phyloP scores from a whole-genome alignment of 768 basidiomycete species.

The Collybia nuda region DNA sequence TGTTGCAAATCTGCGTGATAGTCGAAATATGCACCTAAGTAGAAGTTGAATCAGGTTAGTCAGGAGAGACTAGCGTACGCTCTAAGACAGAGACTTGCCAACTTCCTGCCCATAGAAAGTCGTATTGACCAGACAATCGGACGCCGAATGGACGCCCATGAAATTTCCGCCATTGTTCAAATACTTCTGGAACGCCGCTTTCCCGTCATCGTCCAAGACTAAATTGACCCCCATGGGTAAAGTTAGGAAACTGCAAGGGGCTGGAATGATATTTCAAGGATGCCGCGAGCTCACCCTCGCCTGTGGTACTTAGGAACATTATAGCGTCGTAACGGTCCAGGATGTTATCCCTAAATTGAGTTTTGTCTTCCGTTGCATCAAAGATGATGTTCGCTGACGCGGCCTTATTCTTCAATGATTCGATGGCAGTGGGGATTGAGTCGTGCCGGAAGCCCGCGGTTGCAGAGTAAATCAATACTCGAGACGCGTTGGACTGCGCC shows the following conservation, averaged over 20 bases:
- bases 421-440: constrained; percentile 70
- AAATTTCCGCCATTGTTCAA: constrained; percentile 71
- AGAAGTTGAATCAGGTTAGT: not conserved
- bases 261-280: not conserved
- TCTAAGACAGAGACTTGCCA: constrained; percentile 31
- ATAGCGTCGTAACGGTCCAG: constrained; percentile 62
- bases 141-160: constrained; percentile 65
- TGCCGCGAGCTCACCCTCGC: constrained; percentile 48
- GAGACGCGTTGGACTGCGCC: constrained; percentile 22
- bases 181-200: constrained; percentile 62
- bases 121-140: constrained; percentile 57
- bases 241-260: too few species aligned
- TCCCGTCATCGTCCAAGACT: constrained; percentile 63
- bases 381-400: constrained; percentile 52
- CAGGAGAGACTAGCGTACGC: not conserved
- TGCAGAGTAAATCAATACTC: constrained; percentile 62
- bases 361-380: constrained; percentile 63
- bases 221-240: not conserved
- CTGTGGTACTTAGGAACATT: constrained; percentile 68
- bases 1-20: constrained; percentile 67
- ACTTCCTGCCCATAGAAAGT: constrained; percentile 58
- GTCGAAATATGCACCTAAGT: constrained; percentile 63
- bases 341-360: constrained; percentile 52
- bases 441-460: constrained; percentile 70
- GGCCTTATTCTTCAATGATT: constrained; percentile 47